These are phyloP conservation scores for Colletotrichum sp. DNA, from an alignment of 2,329 filamentous ascomycete genomes.

Conservation along the genomic window DNA sequence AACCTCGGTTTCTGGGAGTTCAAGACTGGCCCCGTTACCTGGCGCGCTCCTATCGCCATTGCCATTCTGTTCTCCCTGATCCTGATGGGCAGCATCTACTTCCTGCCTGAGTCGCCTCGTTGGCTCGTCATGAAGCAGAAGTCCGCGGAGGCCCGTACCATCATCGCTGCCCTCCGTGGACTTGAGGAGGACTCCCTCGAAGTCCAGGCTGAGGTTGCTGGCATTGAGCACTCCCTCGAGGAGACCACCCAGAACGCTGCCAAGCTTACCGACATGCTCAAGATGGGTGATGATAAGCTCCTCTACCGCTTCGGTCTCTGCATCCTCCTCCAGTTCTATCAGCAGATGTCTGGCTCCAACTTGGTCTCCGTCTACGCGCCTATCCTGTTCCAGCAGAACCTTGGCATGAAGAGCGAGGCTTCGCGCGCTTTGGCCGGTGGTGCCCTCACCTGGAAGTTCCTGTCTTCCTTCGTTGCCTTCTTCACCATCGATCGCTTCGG, in stretches of 20 bases:
- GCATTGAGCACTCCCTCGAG: slow-evolving; percentile 54
- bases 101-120: slow-evolving; percentile 37
- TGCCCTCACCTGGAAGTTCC: slow-evolving; percentile 61
- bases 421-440: slow-evolving; percentile 50
- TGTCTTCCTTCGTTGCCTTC: slow-evolving; percentile 55
- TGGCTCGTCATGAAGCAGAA: slow-evolving; percentile 35
- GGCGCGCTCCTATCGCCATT: slow-evolving; percentile 40
- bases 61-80: slow-evolving; percentile 35
- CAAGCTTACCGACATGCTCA: slow-evolving; percentile 48
- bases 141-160: slow-evolving; percentile 32
- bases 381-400: slow-evolving; percentile 45
- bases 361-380: slow-evolving; percentile 44
- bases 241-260: slow-evolving; percentile 39
- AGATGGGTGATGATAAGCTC: slow-evolving; percentile 55
- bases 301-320: slow-evolving; percentile 50
- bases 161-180: slow-evolving; percentile 49
- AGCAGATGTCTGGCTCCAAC: slow-evolving; percentile 30
- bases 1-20: slow-evolving; percentile 47
- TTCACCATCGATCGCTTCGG: slow-evolving; percentile 57
- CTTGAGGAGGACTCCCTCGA: slow-evolving; percentile 53
- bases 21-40: slow-evolving; percentile 30
- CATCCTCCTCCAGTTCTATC: slow-evolving; percentile 59
- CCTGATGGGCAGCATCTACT: slow-evolving; percentile 37
- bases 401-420: slow-evolving; percentile 39
- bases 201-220: slow-evolving; percentile 53